phyloP scores from a whole-genome alignment of 2,329 filamentous ascomycete genomes.

The Trichoderma hamatum region DNA sequence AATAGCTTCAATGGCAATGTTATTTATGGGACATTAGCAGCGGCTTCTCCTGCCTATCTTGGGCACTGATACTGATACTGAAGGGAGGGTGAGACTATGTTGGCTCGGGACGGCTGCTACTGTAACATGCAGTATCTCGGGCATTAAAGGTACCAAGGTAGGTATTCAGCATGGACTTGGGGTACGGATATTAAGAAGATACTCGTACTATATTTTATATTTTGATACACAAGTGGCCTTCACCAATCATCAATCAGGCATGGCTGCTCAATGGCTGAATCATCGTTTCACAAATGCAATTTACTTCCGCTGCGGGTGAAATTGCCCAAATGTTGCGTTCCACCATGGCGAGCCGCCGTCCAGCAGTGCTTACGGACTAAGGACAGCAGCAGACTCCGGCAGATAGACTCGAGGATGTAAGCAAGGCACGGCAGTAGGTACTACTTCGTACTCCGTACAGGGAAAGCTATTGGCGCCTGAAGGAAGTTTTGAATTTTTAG shows the following conservation, averaged over 20 bases:
- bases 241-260: not conserved
- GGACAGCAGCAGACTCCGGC: not conserved
- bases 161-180: not conserved
- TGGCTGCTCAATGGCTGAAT: not conserved
- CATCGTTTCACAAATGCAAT: not conserved
- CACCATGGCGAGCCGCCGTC: not conserved
- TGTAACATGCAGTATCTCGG: not conserved
- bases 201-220: too few species aligned
- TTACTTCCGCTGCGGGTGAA: not conserved
- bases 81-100: not conserved
- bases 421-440: not conserved
- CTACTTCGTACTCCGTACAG: not conserved
- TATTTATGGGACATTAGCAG: not conserved
- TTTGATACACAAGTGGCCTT: not conserved
- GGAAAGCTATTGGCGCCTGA: not conserved
- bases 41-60: not conserved
- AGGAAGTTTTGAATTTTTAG: not conserved
- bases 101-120: not conserved
- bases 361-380: slow-evolving; percentile 1
- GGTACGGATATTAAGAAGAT: too few species aligned
- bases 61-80: not conserved
- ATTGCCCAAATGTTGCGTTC: not conserved
- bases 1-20: not conserved
- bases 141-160: not conserved
- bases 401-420: not conserved